Percentiles rank a stretch among this genome's conserved stretches.
Conservation (phyloP, 805 yeast species). For the Teunomyces atbi region DNA sequence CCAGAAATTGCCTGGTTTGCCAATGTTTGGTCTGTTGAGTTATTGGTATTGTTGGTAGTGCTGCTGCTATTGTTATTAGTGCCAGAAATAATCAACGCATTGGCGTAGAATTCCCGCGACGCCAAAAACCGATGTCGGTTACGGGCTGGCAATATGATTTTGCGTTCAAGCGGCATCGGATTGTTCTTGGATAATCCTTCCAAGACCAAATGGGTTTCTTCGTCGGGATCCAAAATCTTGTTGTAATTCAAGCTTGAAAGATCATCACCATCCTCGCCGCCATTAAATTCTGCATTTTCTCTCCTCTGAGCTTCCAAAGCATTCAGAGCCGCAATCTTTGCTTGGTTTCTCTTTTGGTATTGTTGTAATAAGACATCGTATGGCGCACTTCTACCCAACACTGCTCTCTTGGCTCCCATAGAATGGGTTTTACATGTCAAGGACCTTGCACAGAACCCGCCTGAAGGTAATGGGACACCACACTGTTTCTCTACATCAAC, state of each 20-base stretch:
- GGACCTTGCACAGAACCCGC: constrained; percentile 95
- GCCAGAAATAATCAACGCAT: constrained; percentile 70
- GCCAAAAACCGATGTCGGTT: constrained; percentile 72
- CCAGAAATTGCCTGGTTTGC: constrained; percentile 49
- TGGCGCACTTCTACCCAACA: constrained; percentile 88
- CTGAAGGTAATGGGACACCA: constrained; percentile 91
- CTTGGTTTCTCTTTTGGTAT: constrained; percentile 90
- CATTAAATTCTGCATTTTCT: constrained; percentile 53
- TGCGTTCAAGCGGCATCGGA: constrained; percentile 81
- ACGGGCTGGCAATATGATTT: constrained; percentile 66
- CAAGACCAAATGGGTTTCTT: constrained; percentile 87
- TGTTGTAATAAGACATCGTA: constrained; percentile 85
- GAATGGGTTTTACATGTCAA: constrained; percentile 97
- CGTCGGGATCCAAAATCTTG: constrained; percentile 75
- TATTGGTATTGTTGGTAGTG: constrained; percentile 11
- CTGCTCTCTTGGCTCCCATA: constrained; percentile 97
- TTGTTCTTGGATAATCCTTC: constrained; percentile 81
- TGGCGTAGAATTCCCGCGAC: constrained; percentile 92
- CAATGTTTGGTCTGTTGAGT: constrained; percentile 35
- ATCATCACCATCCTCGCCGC: constrained; percentile 19
- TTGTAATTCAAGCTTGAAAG: constrained; percentile 34
- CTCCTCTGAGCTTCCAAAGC: constrained; percentile 77
- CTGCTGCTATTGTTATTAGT: constrained; percentile 39
- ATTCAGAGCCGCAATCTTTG: constrained; percentile 78
- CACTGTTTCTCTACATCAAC: constrained; percentile 93